Evolutionary conservation across 2,329 filamentous ascomycete genomes (phyloP), one percentile per base, ranked within the genome.

Genomic region (Hypocrella siamensis): DNA sequence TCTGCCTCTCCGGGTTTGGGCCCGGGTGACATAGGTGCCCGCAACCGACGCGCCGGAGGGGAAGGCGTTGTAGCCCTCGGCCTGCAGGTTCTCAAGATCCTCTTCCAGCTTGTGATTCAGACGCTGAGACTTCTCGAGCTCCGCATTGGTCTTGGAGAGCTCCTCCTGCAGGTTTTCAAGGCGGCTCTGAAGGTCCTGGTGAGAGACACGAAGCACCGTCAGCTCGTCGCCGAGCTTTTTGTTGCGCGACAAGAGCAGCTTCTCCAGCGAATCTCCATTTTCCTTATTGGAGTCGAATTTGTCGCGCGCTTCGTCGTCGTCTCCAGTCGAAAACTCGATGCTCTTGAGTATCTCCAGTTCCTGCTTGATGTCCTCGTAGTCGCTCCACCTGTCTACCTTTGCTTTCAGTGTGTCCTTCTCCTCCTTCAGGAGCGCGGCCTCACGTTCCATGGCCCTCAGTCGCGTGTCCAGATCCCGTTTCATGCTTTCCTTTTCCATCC

Each of bases 321-420:
- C 81, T 6, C 83, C 86, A 1, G 83, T 88, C 2, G 88, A 82
- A 46, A 98, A 93, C 51, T 98, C 90, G 44, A 98, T 94, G 42
- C 88, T 93, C 70, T 93, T 93, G 38, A 98, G 70, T 38, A 96
- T 86, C 46, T 96, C 88, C 3, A 98, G 67, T 54, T 98, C 92
- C 41, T 92, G 82, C 57, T 90, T 94, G 30, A 98, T 74, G 36
- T 96, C 88, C 21, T 96, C 86, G 51, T 98, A 98, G 52, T 98
- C 90, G 42, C 74, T 74, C 75, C 83, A 92, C 50, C 81, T 92
- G 40, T 84, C 75, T 4, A 96, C 70, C 57, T 90, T 93, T 24
- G 66, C 61, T 47, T 79, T 82, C 34, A 96, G 61, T 17, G 67
- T 63, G 37, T 94, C 85, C 40, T 82, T 77, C 50, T 96, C 90